Percentiles rank a stretch among this genome's conserved stretches.
Conservation (phyloP, 75 land plant species). For the Pseudotsuga menziesii region DNA sequence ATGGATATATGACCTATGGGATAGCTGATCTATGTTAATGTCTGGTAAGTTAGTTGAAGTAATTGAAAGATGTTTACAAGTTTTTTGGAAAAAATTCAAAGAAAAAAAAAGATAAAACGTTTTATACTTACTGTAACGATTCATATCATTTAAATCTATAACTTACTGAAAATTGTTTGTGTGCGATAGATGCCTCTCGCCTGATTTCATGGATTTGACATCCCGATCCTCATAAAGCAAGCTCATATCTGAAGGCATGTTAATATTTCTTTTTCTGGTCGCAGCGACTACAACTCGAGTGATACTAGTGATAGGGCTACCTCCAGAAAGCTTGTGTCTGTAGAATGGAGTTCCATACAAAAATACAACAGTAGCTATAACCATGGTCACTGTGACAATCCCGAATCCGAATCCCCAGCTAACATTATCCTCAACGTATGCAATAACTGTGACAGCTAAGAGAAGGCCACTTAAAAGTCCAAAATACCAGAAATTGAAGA, state of each 20-base stretch:
- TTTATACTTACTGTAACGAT: too few species aligned
- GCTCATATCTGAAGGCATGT: conserved; percentile 18
- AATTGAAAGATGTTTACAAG: too few species aligned
- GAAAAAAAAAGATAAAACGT: too few species aligned
- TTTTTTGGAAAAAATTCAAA: too few species aligned
- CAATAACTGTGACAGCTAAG: conserved; percentile 31
- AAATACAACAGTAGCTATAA: conserved; percentile 11
- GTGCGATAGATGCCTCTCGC: background rate
- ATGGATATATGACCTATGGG: too few species aligned
- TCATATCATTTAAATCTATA: too few species aligned
- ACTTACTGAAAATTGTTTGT: conserved; percentile 1
- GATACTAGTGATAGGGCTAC: conserved; percentile 35
- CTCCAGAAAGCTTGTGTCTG: conserved; percentile 26
- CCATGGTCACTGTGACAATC: conserved; percentile 19
- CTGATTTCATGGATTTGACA: conserved; percentile 1
- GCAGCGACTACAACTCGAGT: conserved; percentile 27
- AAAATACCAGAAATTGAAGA: conserved; percentile 60
- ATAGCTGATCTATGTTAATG: too few species aligned
- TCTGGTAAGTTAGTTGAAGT: too few species aligned
- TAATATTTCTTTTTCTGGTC: conserved; percentile 11
- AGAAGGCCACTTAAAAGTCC: conserved; percentile 26
- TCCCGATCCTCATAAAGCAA: conserved; percentile 39
- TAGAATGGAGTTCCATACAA: conserved; percentile 20
- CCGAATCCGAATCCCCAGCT: conserved; percentile 48
- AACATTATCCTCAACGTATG: conserved; percentile 27